Evolutionary conservation across 176 grass and related monocot genomes (phyloP).

Genomic region (Rhynchospora tenuis): DNA sequence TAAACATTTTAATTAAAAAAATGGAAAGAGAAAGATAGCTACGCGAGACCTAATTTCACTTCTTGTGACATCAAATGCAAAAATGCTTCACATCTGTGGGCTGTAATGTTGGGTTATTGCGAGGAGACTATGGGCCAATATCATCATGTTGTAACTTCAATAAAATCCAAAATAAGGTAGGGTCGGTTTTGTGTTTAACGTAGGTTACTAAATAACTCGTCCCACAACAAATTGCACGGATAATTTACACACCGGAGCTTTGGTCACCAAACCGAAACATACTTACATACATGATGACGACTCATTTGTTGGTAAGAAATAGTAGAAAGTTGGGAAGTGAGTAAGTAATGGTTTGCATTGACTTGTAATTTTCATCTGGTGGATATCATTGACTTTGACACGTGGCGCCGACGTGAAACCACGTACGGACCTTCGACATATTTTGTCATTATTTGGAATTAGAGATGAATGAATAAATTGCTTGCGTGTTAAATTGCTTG

Average conservation of each 20-base stretch:
- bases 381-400: not conserved
- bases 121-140: not conserved
- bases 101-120: not conserved
- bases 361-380: conserved; percentile 2
- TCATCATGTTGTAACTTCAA: not conserved
- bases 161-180: not conserved
- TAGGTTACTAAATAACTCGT: not conserved
- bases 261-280: not conserved
- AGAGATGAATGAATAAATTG: not conserved
- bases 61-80: not conserved
- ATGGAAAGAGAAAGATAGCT: not conserved
- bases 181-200: not conserved
- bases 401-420: conserved; percentile 15
- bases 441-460: not conserved
- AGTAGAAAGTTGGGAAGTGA: not conserved
- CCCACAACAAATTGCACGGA: not conserved
- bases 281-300: not conserved
- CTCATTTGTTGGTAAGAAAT: not conserved
- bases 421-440: not conserved
- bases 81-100: not conserved
- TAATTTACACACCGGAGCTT: not conserved
- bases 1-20: not conserved
- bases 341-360: not conserved
- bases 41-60: not conserved
- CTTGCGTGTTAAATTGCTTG: conserved; percentile 1